Evolutionary conservation across 2,329 filamentous ascomycete genomes (phyloP), one percentile per base, ranked within the genome.

Genomic region (Aspergillus sp.): DNA sequence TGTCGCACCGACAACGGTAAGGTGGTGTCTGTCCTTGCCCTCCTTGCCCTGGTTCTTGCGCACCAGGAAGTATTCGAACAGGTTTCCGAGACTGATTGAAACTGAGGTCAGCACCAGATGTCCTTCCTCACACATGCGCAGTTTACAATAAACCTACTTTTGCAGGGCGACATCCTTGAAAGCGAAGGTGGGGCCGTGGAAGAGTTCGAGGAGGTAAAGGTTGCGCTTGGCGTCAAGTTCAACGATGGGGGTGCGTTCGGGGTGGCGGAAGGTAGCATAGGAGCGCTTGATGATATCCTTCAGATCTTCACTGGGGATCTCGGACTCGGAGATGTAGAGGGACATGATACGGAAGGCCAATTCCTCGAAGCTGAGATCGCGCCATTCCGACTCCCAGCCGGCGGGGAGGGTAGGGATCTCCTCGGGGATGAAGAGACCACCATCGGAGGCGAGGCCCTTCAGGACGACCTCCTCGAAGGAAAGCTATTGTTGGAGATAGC

Each of bases 101-200:
- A 36, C 5, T 2, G 5, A 13, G 0, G 10, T 61, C 11, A 63
- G 52, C 27, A 30, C 25, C 42, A 5, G 21, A 10, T 27, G 10
- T 36, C 10, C 23, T 23, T 17, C 15, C 38, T 48, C 11, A 15
- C 25, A 36, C 7, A 21, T 41, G 41, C 19, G 8, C 10, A 21
- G 41, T 44, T 4, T 23, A 10, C 19, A 36, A 2, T 8, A 44
- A 19, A 44, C 41, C 41, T 44, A 44, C 41, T 44, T 44, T 21
- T 44, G 41, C 41, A 44, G 41, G 8, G 41, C 41, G 17, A 44
- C 41, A 77, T 98, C 94, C 79, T 98, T 96, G 82, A 98, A 98
- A 2, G 94, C 90, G 74, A 92, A 97, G 0, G 90, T 98, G 5
- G 93, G 95, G 1, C 95, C 95, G 75, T 98, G 94, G 83, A 98